phyloP scores from a whole-genome alignment of 164 flowering plant genomes.

The Kalanchoe fedtschenkoi region DNA sequence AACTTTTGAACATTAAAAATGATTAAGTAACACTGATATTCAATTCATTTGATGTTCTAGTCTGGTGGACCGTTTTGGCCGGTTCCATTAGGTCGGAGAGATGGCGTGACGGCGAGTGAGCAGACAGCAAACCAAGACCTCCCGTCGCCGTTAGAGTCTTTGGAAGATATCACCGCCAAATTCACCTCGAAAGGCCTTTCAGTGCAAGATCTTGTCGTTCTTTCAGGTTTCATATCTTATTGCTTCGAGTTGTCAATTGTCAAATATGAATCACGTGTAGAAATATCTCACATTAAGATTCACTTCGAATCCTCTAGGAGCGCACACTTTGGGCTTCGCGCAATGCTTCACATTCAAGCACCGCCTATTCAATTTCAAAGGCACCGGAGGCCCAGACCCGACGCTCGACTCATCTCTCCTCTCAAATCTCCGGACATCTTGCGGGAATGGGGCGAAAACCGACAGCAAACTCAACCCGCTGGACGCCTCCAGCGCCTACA shows the following conservation, averaged over 20 bases:
- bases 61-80: constrained; percentile 59
- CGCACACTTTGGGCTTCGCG: constrained; percentile 67
- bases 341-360: constrained; percentile 58
- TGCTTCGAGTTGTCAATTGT: not conserved
- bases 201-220: constrained; percentile 53
- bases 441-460: constrained; percentile 36
- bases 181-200: constrained; percentile 63
- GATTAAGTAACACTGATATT: not conserved
- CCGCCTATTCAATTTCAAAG: constrained; percentile 53
- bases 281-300: not conserved
- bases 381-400: constrained; percentile 59
- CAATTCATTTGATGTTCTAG: constrained; percentile 21
- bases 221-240: constrained; percentile 39
- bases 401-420: constrained; percentile 36
- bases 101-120: constrained; percentile 42
- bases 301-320: constrained; percentile 27
- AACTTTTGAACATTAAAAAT: not conserved
- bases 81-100: constrained; percentile 48
- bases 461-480: constrained; percentile 44
- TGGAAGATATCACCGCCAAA: constrained; percentile 43
- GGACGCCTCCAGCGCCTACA: constrained; percentile 28
- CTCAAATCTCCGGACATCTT: constrained; percentile 26
- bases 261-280: not conserved
- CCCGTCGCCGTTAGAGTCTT: constrained; percentile 56
- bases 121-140: constrained; percentile 39